These are phyloP conservation scores for Chytriomyces sp. DNA, from an alignment of 192 early-diverging fungal species.

Conservation along the genomic window DNA sequence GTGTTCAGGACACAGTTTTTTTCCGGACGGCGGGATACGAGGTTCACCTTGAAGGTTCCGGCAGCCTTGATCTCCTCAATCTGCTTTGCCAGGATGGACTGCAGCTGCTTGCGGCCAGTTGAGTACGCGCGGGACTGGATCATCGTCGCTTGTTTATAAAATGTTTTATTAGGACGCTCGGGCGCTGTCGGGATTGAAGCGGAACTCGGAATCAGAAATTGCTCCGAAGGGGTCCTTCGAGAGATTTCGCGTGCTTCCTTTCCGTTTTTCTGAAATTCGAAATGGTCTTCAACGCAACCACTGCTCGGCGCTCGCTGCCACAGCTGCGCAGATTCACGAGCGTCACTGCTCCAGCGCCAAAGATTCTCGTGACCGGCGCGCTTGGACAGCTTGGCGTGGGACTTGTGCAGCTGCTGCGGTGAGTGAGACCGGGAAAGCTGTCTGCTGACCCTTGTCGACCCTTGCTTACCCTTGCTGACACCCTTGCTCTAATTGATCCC, in stretches of 20 bases:
- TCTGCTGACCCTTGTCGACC: not conserved
- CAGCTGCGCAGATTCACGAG: no score
- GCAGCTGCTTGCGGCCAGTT: slow-evolving; percentile 12
- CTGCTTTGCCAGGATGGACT: slow-evolving; percentile 41
- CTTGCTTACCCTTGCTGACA: slow-evolving; percentile 20
- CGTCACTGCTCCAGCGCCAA: slow-evolving; percentile 44
- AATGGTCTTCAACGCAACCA: no score
- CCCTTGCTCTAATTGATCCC: not conserved
- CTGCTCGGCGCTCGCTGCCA: no score
- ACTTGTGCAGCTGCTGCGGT: slow-evolving; percentile 65
- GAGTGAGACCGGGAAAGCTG: slow-evolving; percentile 13
- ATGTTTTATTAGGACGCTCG: not conserved
- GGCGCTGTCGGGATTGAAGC: no score
- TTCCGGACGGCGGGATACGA: not conserved
- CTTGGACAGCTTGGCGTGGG: slow-evolving; percentile 70
- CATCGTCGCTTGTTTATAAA: not conserved
- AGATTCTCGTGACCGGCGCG: slow-evolving; percentile 66
- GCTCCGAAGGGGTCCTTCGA: not conserved
- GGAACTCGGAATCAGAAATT: no score
- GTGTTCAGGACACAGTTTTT: not conserved
- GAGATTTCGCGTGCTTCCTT: slow-evolving; percentile 3
- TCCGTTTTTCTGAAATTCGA: no score
- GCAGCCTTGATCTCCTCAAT: slow-evolving; percentile 61
- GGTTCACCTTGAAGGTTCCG: slow-evolving; percentile 65
- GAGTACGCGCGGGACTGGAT: slow-evolving; percentile 3